Conservation (phyloP, 148 eudicot species). For the Chenopodium suecicum region DNA sequence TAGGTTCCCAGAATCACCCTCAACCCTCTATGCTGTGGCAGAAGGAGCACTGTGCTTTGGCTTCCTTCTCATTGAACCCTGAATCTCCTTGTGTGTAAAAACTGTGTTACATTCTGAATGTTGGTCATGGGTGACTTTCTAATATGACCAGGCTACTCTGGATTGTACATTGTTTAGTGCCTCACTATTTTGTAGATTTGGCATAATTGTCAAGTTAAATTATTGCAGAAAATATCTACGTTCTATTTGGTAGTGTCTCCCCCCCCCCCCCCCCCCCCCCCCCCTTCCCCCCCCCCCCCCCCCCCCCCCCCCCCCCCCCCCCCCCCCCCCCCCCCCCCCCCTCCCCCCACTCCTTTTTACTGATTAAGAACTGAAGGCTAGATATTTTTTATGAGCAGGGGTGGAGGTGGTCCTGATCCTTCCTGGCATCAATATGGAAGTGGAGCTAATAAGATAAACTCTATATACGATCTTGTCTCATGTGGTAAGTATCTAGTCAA, state of each 20-base stretch:
- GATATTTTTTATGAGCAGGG: constrained; percentile 47
- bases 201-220: background rate
- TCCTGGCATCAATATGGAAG: constrained; percentile 83
- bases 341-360: background rate
- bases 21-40: background rate
- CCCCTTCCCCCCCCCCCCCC: background rate
- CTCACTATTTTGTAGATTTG: background rate
- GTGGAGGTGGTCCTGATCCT: constrained; percentile 73
- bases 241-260: background rate
- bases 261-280: background rate
- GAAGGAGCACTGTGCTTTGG: background rate
- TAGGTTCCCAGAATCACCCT: background rate
- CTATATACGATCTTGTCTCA: constrained; percentile 71
- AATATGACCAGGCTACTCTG: background rate
- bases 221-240: background rate
- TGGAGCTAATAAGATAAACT: constrained; percentile 75
- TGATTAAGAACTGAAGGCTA: background rate
- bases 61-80: background rate
- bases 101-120: background rate
- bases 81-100: background rate
- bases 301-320: background rate
- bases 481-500: constrained; percentile 71
- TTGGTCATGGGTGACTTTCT: constrained; percentile 7
- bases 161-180: background rate
- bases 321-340: background rate